Evolutionary conservation across 495 filamentous ascomycete species (phyloP).

Genomic region (Hypomontagnella submonticulosa): DNA sequence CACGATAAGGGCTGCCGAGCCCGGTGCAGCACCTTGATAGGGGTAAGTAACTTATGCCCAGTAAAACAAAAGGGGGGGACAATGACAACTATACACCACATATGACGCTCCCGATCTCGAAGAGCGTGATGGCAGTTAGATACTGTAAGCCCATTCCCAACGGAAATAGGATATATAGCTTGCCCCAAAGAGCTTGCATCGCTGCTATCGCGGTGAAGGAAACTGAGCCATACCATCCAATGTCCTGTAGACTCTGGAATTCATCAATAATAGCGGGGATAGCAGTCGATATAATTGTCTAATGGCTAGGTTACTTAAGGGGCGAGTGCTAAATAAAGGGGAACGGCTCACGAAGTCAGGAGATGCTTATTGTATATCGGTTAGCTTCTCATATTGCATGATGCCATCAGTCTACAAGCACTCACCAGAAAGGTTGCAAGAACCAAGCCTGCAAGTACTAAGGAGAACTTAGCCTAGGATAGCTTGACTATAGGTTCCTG

Average conservation of each 20-base stretch:
- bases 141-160: neutral
- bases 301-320: too few species aligned
- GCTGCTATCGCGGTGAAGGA: neutral
- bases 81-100: neutral
- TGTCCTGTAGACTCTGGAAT: neutral
- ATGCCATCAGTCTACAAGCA: too few species aligned
- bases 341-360: too few species aligned
- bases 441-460: too few species aligned
- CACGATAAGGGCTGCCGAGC: neutral
- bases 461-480: too few species aligned
- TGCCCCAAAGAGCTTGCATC: neutral
- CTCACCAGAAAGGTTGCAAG: too few species aligned
- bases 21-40: neutral
- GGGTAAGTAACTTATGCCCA: neutral
- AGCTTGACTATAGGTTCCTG: too few species aligned
- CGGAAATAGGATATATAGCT: neutral
- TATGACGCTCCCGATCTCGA: neutral
- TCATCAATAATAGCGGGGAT: neutral
- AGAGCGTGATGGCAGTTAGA: neutral
- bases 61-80: neutral
- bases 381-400: too few species aligned
- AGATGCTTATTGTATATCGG: too few species aligned
- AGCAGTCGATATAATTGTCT: neutral
- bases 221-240: neutral
- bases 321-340: too few species aligned